A percentile compares a stretch with the other conserved stretches of the same genome.
These are phyloP conservation scores for Aristolochia fimbriata DNA, from an alignment of 164 flowering plant genomes.

Conservation along the genomic window DNA sequence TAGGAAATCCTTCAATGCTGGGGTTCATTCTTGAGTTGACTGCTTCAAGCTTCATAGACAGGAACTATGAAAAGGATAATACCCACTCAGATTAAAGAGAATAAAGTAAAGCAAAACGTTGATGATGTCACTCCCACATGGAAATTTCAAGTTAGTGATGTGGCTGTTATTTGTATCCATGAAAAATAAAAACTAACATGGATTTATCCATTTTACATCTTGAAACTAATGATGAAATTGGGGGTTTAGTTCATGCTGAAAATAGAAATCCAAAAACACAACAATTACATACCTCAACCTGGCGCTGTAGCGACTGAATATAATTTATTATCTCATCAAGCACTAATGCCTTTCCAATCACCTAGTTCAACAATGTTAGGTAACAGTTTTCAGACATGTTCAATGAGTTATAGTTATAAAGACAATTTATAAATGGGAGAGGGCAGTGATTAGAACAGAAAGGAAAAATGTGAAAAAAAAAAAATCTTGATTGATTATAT, in stretches of 20 bases:
- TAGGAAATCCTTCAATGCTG: conserved; percentile 46
- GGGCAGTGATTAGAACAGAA: neutral
- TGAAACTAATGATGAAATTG: neutral
- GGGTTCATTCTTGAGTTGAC: conserved; percentile 62
- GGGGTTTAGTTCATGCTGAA: neutral
- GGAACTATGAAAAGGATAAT: conserved; percentile 45
- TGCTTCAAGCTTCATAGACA: conserved; percentile 98
- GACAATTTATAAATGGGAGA: neutral
- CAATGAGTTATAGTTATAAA: neutral
- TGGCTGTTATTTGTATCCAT: too few relatives aligned
- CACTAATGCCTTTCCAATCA: conserved; percentile 77
- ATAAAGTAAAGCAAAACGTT: neutral
- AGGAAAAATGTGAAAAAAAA: neutral
- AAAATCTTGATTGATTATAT: neutral
- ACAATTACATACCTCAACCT: conserved; percentile 57
- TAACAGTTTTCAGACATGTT: neutral
- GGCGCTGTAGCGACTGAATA: conserved; percentile 72
- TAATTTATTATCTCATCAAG: conserved; percentile 90
- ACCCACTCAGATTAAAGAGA: conserved; percentile 6
- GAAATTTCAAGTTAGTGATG: too few relatives aligned
- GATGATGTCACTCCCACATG: neutral
- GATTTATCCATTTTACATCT: neutral
- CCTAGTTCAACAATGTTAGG: conserved; percentile 22
- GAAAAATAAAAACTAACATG: too few relatives aligned
- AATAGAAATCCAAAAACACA: neutral